Percentiles rank a stretch among this genome's conserved stretches.
Evolutionary conservation across 169 alveolate species (phyloP).

Genomic region (Plasmodium yoelii): DNA sequence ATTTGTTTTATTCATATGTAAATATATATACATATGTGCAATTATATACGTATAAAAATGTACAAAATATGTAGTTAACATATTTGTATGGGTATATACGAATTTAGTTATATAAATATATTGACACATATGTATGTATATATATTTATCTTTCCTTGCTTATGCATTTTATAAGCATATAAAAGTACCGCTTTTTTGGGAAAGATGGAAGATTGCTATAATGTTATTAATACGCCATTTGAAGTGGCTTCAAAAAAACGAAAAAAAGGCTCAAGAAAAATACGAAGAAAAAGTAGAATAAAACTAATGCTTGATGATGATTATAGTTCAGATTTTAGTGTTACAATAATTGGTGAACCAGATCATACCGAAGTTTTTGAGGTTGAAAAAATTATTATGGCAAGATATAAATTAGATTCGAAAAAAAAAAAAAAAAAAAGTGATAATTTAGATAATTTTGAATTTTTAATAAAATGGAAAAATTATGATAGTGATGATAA

Average conservation of each 20-base stretch:
- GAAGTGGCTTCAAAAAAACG: constrained; percentile 35
- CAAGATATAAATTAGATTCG: constrained; percentile 44
- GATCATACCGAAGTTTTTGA: constrained; percentile 66
- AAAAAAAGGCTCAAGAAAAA: constrained; percentile 7
- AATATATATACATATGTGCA: neutral
- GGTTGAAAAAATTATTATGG: constrained; percentile 68
- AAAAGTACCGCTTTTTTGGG: no score
- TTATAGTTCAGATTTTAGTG: constrained; percentile 34
- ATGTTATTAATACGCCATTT: neutral
- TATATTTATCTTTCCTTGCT: neutral
- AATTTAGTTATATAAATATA: neutral
- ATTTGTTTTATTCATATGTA: neutral
- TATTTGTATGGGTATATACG: neutral
- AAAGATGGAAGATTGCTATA: no score
- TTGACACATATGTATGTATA: neutral
- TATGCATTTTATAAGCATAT: no score
- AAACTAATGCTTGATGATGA: constrained; percentile 29
- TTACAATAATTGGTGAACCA: constrained; percentile 56
- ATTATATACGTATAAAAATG: neutral
- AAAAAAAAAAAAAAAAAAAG: constrained; percentile 46
- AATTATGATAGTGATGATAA: constrained; percentile 74
- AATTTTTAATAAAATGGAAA: constrained; percentile 73
- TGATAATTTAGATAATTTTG: constrained; percentile 65
- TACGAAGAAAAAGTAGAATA: constrained; percentile 12
- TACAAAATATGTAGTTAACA: neutral